These are phyloP conservation scores for Ustilago tritici DNA, from an alignment of 1,284 basidiomycete species.

Conservation along the genomic window DNA sequence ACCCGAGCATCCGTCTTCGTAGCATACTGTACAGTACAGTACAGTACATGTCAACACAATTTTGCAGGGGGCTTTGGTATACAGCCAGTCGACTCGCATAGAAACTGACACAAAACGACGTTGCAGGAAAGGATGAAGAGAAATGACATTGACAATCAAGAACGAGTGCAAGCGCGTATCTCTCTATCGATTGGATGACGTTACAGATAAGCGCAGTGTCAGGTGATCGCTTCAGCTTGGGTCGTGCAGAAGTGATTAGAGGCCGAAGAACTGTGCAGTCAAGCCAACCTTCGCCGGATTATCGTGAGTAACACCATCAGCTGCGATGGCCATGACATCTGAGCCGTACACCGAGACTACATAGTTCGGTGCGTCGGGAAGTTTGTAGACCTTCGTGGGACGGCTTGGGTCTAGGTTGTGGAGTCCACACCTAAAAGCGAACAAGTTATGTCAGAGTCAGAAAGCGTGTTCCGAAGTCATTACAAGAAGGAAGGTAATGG, in stretches of 20 bases:
- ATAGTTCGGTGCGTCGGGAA: slow-evolving; percentile 19
- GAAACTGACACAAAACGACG: too few relatives aligned
- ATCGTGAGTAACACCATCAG: slow-evolving; percentile 25
- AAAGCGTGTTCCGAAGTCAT: not conserved
- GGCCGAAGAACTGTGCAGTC: slow-evolving; percentile 24
- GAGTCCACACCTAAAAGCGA: not conserved
- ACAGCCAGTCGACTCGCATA: too few relatives aligned
- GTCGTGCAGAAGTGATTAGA: not conserved
- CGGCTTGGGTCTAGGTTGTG: slow-evolving; percentile 13
- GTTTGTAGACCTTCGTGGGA: slow-evolving; percentile 17
- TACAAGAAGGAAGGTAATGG: not conserved
- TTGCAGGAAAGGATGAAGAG: too few relatives aligned
- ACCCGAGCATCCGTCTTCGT: too few relatives aligned
- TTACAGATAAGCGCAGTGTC: too few relatives aligned
- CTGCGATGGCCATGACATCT: slow-evolving; percentile 22
- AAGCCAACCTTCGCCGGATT: slow-evolving; percentile 22
- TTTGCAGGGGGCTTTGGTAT: too few relatives aligned
- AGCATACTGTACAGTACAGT: too few relatives aligned
- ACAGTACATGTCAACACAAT: too few relatives aligned
- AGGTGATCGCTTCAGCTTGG: too few relatives aligned
- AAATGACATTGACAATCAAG: too few relatives aligned
- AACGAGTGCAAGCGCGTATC: too few relatives aligned
- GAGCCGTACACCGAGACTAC: slow-evolving; percentile 21
- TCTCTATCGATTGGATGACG: too few relatives aligned
- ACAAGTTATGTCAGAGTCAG: not conserved